phyloP scores from a whole-genome alignment of 345 rosid genomes.

The Erodium maritimum region DNA sequence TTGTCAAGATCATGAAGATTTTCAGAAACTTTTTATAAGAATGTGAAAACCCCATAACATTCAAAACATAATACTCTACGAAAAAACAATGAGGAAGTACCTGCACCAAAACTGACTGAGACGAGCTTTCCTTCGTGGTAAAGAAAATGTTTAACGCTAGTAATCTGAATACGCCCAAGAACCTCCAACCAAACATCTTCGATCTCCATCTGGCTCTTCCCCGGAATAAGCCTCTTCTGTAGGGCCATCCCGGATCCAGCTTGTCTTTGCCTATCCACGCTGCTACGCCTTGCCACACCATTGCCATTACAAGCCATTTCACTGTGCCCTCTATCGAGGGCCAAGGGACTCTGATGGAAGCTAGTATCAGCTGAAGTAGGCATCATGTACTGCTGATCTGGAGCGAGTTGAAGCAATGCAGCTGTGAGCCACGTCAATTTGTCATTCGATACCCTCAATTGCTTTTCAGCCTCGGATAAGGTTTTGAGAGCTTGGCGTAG shows the following conservation, averaged over 20 bases:
- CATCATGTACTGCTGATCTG: conserved; percentile 74
- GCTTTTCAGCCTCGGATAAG: conserved; percentile 91
- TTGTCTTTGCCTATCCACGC: conserved; percentile 31
- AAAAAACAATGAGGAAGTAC: conserved; percentile 25
- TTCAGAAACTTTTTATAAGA: too few relatives aligned
- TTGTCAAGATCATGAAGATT: too few relatives aligned
- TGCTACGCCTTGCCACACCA: conserved; percentile 20
- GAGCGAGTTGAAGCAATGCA: conserved; percentile 95
- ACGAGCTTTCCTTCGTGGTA: conserved; percentile 70
- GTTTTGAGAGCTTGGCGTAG: conserved; percentile 90
- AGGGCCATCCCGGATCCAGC: conserved; percentile 23
- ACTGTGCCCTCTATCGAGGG: conserved; percentile 19
- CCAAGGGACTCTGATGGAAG: conserved; percentile 43
- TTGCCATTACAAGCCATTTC: conserved; percentile 18
- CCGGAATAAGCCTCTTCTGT: conserved; percentile 20
- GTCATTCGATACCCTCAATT: conserved; percentile 80
- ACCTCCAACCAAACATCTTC: conserved; percentile 88
- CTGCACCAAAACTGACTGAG: conserved; percentile 76
- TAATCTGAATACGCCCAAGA: conserved; percentile 43
- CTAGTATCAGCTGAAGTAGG: conserved; percentile 59
- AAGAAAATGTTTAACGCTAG: conserved; percentile 53
- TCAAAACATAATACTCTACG: neutral
- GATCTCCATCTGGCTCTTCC: conserved; percentile 30
- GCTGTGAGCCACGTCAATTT: conserved; percentile 95
- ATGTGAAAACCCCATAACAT: too few relatives aligned